phyloP scores from a whole-genome alignment of 495 filamentous ascomycete genomes.

The Daldinia vernicosa region DNA sequence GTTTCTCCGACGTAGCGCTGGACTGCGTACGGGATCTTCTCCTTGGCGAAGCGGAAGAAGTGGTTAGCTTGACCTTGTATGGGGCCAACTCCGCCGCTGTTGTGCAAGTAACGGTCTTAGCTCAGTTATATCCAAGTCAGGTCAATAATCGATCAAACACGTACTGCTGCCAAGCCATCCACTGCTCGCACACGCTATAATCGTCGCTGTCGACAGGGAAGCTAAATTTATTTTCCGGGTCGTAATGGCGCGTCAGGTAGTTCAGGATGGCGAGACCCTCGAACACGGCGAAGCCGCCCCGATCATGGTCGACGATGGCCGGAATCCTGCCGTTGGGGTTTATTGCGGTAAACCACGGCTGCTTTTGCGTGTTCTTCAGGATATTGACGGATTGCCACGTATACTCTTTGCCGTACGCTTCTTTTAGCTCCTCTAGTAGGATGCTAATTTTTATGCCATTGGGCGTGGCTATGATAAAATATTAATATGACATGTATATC shows the following conservation, averaged over 20 bases:
- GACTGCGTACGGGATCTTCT: slow-evolving; percentile 79
- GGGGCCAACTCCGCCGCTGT: slow-evolving; percentile 73
- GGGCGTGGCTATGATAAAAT: slow-evolving; percentile 44
- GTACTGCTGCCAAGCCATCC: slow-evolving; percentile 62
- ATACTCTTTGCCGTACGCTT: slow-evolving; percentile 65
- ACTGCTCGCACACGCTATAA: slow-evolving; percentile 72
- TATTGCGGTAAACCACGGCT: slow-evolving; percentile 69
- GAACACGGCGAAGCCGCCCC: slow-evolving; percentile 70
- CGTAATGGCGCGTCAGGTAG: slow-evolving; percentile 80
- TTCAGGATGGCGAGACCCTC: slow-evolving; percentile 80
- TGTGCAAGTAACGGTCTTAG: background rate
- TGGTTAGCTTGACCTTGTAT: slow-evolving; percentile 93
- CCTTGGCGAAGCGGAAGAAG: slow-evolving; percentile 78
- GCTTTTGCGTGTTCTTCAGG: slow-evolving; percentile 76
- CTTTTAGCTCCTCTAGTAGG: slow-evolving; percentile 78
- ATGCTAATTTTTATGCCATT: slow-evolving; percentile 75
- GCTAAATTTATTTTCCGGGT: slow-evolving; percentile 78
- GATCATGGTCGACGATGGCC: slow-evolving; percentile 75
- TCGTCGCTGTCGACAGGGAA: slow-evolving; percentile 76
- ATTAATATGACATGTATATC: background rate
- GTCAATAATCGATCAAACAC: slow-evolving; percentile 46
- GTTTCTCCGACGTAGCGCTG: slow-evolving; percentile 83
- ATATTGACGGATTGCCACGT: slow-evolving; percentile 73
- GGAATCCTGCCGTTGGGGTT: slow-evolving; percentile 92
- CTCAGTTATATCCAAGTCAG: slow-evolving; percentile 39